phyloP scores from a whole-genome alignment of 2,329 filamentous ascomycete species.

The Chrysoporthe austroafricana region DNA sequence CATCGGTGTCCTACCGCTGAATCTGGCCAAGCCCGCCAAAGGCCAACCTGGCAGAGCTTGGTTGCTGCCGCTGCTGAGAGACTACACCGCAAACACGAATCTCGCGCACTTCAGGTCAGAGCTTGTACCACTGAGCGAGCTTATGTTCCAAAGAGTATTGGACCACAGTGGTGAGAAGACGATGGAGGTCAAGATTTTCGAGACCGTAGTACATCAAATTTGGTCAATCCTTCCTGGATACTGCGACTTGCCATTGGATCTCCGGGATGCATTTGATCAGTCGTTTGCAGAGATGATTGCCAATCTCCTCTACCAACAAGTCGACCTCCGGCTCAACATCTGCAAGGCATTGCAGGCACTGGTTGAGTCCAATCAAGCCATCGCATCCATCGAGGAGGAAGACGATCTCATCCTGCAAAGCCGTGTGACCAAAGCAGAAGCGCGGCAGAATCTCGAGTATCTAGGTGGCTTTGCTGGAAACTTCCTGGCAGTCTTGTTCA shows the following conservation, averaged over 20 bases:
- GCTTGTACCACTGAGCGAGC: constrained; percentile 86
- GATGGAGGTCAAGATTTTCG: constrained; percentile 96
- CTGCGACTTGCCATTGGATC: constrained; percentile 86
- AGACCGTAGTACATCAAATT: constrained; percentile 92
- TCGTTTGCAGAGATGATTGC: constrained; percentile 86
- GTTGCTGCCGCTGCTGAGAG: constrained; percentile 89
- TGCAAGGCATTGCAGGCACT: constrained; percentile 85
- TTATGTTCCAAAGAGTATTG: constrained; percentile 85
- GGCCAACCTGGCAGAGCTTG: constrained; percentile 87
- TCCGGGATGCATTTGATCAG: constrained; percentile 79
- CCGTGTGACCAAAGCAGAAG: constrained; percentile 74
- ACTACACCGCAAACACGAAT: constrained; percentile 87
- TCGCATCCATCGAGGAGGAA: constrained; percentile 70
- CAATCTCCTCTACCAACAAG: constrained; percentile 90
- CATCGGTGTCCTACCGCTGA: constrained; percentile 81
- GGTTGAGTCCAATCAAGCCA: constrained; percentile 88
- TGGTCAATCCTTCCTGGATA: constrained; percentile 95
- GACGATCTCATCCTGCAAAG: constrained; percentile 78
- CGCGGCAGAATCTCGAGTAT: constrained; percentile 80
- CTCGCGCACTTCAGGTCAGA: constrained; percentile 83
- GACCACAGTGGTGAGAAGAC: constrained; percentile 87
- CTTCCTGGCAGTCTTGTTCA: constrained; percentile 95
- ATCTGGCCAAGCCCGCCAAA: constrained; percentile 75
- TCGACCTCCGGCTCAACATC: constrained; percentile 82
- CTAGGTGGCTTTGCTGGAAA: constrained; percentile 82